Evolutionary conservation across 2,329 filamentous ascomycete genomes (phyloP).

Genomic region (Ceratocystiopsis sp.): DNA sequence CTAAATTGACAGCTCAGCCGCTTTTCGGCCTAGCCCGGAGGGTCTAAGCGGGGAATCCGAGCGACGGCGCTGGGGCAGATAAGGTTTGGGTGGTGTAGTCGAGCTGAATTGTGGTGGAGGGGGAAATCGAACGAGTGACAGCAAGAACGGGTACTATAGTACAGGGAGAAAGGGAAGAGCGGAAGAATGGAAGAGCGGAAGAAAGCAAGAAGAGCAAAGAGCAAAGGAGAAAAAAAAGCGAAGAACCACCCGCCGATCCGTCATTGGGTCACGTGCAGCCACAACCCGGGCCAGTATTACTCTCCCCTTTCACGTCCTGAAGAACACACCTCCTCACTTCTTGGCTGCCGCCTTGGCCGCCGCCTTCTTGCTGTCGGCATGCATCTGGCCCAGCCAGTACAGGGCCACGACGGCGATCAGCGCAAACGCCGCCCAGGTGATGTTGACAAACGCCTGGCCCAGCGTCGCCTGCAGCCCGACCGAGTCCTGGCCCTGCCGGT

Average conservation of each 20-base stretch:
- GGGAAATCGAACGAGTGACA: not conserved
- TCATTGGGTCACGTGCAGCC: too few species aligned
- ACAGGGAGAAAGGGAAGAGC: not conserved
- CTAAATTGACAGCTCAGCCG: too few species aligned
- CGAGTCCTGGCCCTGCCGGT: conserved; percentile 18
- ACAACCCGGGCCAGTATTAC: too few species aligned
- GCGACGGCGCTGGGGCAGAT: too few species aligned
- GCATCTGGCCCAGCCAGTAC: conserved; percentile 25
- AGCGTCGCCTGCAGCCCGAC: conserved; percentile 26
- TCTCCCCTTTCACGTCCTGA: too few species aligned
- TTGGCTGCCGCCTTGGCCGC: conserved; percentile 1
- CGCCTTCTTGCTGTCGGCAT: conserved; percentile 14
- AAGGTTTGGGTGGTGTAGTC: not conserved
- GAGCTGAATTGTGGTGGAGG: not conserved
- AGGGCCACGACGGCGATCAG: conserved; percentile 22
- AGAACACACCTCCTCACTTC: not conserved
- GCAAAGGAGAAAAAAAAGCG: not conserved
- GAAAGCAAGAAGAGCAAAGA: not conserved
- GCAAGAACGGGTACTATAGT: not conserved
- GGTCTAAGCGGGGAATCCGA: too few species aligned
- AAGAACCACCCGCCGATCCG: not conserved
- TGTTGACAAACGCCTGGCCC: conserved; percentile 26
- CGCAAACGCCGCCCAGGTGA: conserved; percentile 30
- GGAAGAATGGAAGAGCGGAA: not conserved
- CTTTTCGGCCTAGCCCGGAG: too few species aligned